Evolutionary conservation across 2,329 filamentous ascomycete species (phyloP).

Genomic region (Drechslerella dactyloides): DNA sequence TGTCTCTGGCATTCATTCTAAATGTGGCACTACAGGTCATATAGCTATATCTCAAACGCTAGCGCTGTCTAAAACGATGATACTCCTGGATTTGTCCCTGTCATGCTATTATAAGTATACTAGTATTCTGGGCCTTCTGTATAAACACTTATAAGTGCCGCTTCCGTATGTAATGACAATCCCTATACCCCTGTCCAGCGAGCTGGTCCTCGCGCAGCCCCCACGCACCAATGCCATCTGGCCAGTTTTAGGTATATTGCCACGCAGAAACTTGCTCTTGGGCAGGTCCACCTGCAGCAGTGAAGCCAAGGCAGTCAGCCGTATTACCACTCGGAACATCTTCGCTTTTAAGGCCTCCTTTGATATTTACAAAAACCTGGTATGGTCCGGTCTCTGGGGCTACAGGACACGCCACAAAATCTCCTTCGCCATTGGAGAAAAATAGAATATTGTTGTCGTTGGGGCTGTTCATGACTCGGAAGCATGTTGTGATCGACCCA

Average conservation of each 20-base stretch:
- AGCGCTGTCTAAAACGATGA: too few species aligned
- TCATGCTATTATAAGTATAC: too few species aligned
- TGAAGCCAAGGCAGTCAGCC: conserved; percentile 46
- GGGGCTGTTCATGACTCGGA: conserved; percentile 56
- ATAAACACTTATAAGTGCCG: too few species aligned
- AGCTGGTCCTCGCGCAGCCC: too few species aligned
- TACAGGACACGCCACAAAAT: conserved; percentile 61
- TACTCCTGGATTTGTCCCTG: too few species aligned
- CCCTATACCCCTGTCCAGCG: too few species aligned
- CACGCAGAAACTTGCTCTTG: conserved; percentile 12
- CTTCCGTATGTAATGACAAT: too few species aligned
- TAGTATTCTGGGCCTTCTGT: too few species aligned
- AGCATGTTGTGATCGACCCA: conserved; percentile 64
- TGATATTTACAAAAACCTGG: conserved; percentile 60
- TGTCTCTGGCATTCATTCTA: too few species aligned
- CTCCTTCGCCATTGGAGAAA: conserved; percentile 57
- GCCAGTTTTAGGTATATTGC: conserved; percentile 25
- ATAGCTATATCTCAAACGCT: too few species aligned
- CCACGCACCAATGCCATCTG: not conserved
- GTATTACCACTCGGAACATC: conserved; percentile 35
- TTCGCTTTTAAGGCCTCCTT: conserved; percentile 47
- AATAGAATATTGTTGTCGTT: conserved; percentile 56
- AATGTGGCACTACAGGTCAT: too few species aligned
- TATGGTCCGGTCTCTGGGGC: conserved; percentile 54
- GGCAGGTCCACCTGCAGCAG: conserved; percentile 5